phyloP scores from a whole-genome alignment of 345 rosid species.

The Diplotaxis tenuifolia region DNA sequence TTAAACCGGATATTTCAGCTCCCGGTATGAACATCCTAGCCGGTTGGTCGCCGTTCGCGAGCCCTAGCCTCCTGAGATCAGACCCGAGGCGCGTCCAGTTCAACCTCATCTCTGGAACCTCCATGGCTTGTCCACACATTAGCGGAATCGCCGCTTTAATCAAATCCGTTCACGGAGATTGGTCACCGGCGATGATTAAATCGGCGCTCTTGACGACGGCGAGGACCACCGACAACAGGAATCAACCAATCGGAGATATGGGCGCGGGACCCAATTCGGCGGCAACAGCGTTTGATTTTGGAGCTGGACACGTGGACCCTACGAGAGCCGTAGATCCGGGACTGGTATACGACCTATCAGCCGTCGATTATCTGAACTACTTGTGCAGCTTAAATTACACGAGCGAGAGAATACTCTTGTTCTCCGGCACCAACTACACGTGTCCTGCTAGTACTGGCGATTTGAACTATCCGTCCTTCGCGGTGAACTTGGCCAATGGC shows the following conservation, averaged over 20 bases:
- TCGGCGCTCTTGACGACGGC: slow-evolving; percentile 91
- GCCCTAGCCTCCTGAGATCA: slow-evolving; percentile 46
- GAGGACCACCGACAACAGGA: slow-evolving; percentile 49
- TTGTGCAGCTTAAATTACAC: slow-evolving; percentile 64
- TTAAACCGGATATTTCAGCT: slow-evolving; percentile 79
- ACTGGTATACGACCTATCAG: slow-evolving; percentile 47
- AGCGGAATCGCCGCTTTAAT: slow-evolving; percentile 74
- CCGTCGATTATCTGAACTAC: slow-evolving; percentile 48
- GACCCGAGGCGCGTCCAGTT: slow-evolving; percentile 62
- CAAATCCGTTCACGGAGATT: slow-evolving; percentile 58
- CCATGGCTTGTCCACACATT: slow-evolving; percentile 87
- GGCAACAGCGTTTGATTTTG: slow-evolving; percentile 57
- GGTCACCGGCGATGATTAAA: slow-evolving; percentile 88
- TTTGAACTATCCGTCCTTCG: slow-evolving; percentile 63
- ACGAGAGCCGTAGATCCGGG: slow-evolving; percentile 55
- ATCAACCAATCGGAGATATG: slow-evolving; percentile 32
- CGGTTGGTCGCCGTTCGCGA: slow-evolving; percentile 59
- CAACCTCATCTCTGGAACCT: slow-evolving; percentile 79
- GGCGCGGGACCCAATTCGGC: slow-evolving; percentile 31
- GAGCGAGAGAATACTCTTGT: slow-evolving; percentile 46
- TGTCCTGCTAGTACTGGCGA: slow-evolving; percentile 51
- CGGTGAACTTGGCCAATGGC: slow-evolving; percentile 47
- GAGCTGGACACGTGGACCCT: slow-evolving; percentile 66
- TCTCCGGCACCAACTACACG: slow-evolving; percentile 39
- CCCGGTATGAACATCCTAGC: slow-evolving; percentile 82